Base-by-base conservation (phyloP, 2,329 filamentous ascomycete species). In the Zymoseptoria pseudotritici region DNA sequence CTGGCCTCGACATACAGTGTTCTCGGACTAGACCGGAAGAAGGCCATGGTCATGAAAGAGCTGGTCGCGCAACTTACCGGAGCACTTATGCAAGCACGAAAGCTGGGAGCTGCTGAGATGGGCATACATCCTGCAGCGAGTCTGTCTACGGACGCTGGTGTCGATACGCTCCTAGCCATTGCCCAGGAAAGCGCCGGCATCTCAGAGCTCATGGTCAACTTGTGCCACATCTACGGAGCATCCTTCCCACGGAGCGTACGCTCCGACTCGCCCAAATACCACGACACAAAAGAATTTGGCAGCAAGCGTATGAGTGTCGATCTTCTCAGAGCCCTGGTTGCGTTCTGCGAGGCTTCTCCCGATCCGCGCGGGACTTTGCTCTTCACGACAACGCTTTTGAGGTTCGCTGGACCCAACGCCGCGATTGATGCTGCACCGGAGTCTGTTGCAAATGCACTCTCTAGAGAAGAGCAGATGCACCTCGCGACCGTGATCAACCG, bases 101-200 rank as follows among this genome's bases (percentile, higher is more conserved):
- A 95, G 53, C 83, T 93, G 54, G 93, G 93, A 31, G 94, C 94
- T 50, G 92, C 94, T n/a, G 94, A 97, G 71, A 90, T 94, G 69
- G 94, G 93, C 3, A 90, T 99, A 42, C 93, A 97, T 75, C 94
- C 94, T 50, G 93, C 93, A 19, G 91, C 93, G 9, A 92, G 91
- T 0, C 78, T 97, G 55, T 86, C 91, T 24, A 86, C 87, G 11
- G 77, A 94, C 29, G 88, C 86, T 64, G 67, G 64, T n/a, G 54
- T 61, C 4, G 64, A 67, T n/a, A 61, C 57, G 3, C 56, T 70
- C 6, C 26, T 64, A 8, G 55, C 56, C 10, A 58, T 58, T 13
- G 62, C 61, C 1, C 65, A 65, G 22, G 67, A 69, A 50, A 67
- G 61, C 42, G 57, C 54, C 52, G 69, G 69, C 13, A 55, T 72